phyloP scores from a whole-genome alignment of 2,329 filamentous ascomycete genomes.

The Diaporthe velutina region DNA sequence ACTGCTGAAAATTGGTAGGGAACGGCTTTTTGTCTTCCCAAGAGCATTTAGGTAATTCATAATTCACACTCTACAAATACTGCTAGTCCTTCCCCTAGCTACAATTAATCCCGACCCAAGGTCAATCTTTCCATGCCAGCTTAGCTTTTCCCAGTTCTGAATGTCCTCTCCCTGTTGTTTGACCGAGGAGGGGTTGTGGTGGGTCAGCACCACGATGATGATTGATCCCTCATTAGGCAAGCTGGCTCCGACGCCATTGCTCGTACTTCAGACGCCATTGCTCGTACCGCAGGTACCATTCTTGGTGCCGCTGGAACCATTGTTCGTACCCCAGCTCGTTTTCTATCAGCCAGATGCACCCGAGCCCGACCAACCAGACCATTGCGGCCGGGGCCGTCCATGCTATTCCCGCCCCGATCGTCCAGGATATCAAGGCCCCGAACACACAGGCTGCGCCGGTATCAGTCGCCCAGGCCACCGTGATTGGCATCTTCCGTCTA shows the following conservation, averaged over 20 bases:
- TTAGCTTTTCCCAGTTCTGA: background rate
- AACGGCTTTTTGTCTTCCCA: background rate
- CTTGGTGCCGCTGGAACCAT: background rate
- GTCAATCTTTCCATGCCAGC: constrained; percentile 1
- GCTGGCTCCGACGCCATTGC: background rate
- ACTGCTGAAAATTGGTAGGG: background rate
- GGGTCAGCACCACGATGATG: background rate
- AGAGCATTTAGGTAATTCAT: background rate
- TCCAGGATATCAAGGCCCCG: background rate
- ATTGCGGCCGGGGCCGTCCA: background rate
- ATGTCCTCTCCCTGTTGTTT: background rate
- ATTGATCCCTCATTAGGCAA: constrained; percentile 1
- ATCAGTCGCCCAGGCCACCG: background rate
- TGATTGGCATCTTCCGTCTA: background rate
- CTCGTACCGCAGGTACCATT: background rate
- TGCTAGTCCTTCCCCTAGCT: background rate
- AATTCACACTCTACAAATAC: background rate
- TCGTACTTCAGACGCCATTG: background rate
- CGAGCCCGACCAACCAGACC: background rate
- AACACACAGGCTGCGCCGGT: background rate
- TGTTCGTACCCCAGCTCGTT: background rate
- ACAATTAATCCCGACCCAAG: background rate
- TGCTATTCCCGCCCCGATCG: background rate
- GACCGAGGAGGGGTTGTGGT: background rate
- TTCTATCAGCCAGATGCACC: background rate